Conservation (phyloP, 2,329 filamentous ascomycete genomes). For the Lachnellula suecica region DNA sequence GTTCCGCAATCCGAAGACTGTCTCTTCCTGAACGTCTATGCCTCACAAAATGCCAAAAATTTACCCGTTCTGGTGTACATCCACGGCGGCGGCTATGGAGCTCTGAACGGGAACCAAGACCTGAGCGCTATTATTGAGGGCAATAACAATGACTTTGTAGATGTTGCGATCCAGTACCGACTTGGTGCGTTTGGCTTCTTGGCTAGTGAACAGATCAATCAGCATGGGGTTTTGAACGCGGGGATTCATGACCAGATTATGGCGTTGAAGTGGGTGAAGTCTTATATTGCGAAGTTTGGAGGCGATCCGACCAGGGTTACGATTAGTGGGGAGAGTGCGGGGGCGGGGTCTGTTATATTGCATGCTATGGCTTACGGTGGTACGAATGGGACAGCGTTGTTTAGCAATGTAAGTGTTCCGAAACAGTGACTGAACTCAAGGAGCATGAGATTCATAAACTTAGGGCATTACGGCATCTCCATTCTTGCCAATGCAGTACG, state of each 20-base stretch:
- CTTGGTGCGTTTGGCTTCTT: slow-evolving; percentile 32
- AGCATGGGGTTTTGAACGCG: slow-evolving; percentile 45
- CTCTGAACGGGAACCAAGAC: slow-evolving; percentile 38
- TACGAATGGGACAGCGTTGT: slow-evolving; percentile 13
- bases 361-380: slow-evolving; percentile 52
- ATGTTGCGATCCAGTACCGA: slow-evolving; percentile 49
- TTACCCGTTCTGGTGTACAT: slow-evolving; percentile 48
- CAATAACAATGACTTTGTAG: slow-evolving; percentile 47
- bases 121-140: slow-evolving; percentile 42
- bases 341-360: slow-evolving; percentile 50
- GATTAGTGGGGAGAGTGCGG: slow-evolving; percentile 48
- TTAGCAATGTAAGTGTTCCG: slow-evolving; percentile 16
- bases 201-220: slow-evolving; percentile 28
- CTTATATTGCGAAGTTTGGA: slow-evolving; percentile 51
- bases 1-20: slow-evolving; percentile 29
- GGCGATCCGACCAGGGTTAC: slow-evolving; percentile 49
- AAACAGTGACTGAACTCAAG: neutral
- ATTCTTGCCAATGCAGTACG: slow-evolving; percentile 53
- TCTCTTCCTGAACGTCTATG: slow-evolving; percentile 44
- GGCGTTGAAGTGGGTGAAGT: slow-evolving; percentile 55
- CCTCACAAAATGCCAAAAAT: slow-evolving; percentile 38
- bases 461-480: slow-evolving; percentile 40
- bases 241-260: slow-evolving; percentile 52
- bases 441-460: too few species aligned
- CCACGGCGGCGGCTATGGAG: slow-evolving; percentile 47